phyloP scores from a whole-genome alignment of 208 protist species.

The Sergeia podlipaevii region DNA sequence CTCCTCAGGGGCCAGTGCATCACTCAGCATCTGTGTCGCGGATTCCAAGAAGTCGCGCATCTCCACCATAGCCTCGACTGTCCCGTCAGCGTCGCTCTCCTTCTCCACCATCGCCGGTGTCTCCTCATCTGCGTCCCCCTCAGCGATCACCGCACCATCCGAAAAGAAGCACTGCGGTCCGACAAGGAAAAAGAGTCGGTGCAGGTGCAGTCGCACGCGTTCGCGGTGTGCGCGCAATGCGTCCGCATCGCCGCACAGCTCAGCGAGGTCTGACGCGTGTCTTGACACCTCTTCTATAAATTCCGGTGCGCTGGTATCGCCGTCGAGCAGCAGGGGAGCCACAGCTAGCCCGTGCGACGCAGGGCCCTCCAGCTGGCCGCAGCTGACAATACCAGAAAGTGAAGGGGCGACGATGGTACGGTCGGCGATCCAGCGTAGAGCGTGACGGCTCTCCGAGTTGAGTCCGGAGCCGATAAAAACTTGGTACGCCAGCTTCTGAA shows the following conservation, averaged over 20 bases:
- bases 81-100: neutral
- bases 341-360: no score
- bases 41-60: neutral
- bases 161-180: neutral
- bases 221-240: neutral
- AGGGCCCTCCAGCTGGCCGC: neutral
- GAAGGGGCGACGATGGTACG: neutral
- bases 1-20: neutral
- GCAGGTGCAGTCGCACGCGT: neutral
- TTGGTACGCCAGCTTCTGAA: conserved; percentile 17
- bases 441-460: neutral
- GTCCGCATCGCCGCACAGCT: conserved; percentile 28
- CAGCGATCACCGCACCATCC: neutral
- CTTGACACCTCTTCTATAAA: conserved; percentile 11
- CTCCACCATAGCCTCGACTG: conserved; percentile 1
- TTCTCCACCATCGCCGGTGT: neutral
- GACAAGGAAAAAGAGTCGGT: conserved; percentile 5
- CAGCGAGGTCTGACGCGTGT: conserved; percentile 23
- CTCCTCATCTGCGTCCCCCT: neutral
- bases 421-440: conserved; percentile 1
- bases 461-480: neutral
- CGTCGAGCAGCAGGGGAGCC: conserved; percentile 18
- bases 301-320: conserved; percentile 8
- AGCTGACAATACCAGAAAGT: neutral
- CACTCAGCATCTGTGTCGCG: conserved; percentile 4